Conservation (phyloP, 2,329 filamentous ascomycete genomes). For the Trichoderma sp. region DNA sequence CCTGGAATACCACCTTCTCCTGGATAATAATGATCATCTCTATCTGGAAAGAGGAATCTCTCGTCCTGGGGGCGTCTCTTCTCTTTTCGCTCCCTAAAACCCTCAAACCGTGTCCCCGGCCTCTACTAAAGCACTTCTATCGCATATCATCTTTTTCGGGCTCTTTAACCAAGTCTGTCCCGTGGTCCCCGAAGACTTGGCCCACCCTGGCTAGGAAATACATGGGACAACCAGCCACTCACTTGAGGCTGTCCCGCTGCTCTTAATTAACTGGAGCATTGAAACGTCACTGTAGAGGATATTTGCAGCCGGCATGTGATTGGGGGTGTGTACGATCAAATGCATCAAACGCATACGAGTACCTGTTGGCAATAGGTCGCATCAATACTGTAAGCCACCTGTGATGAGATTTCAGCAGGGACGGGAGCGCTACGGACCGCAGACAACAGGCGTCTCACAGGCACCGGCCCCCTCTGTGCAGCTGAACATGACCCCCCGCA, state of each 20-base stretch:
- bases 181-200: conserved; percentile 17
- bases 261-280: not conserved
- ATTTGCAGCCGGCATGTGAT: not conserved
- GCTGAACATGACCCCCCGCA: conserved; percentile 9
- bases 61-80: not conserved
- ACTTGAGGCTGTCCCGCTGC: not conserved
- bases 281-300: not conserved
- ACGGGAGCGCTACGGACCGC: conserved; percentile 9
- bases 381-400: not conserved
- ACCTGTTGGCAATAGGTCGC: not conserved
- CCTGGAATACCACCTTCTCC: not conserved
- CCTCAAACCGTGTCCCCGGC: not conserved
- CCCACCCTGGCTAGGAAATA: not conserved
- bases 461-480: not conserved
- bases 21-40: not conserved
- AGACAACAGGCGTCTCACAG: not conserved
- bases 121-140: not conserved
- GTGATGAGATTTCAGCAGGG: not conserved
- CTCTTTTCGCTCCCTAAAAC: not conserved
- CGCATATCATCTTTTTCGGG: conserved; percentile 22
- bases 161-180: conserved; percentile 18
- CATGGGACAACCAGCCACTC: not conserved
- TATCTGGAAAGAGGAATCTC: not conserved
- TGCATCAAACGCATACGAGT: no score
- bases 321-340: not conserved